A percentile compares a stretch with the other conserved stretches of the same genome.
Evolutionary conservation across 2,329 filamentous ascomycete genomes (phyloP).

Genomic region (Teratosphaeria nubilosa): DNA sequence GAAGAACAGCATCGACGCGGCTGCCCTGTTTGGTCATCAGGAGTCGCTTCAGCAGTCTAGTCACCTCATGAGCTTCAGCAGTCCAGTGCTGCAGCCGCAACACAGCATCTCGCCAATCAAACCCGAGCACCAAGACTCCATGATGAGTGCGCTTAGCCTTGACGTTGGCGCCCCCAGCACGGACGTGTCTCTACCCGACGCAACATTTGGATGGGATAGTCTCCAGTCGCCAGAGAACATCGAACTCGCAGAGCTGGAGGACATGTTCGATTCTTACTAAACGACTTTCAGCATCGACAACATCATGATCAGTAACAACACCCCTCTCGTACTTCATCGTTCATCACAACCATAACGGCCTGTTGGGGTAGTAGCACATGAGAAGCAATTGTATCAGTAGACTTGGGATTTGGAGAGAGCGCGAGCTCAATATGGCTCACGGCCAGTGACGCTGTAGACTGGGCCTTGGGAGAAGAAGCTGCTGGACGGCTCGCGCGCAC

Average conservation of each 20-base stretch:
- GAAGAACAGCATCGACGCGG: constrained; percentile 40
- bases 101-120: constrained; percentile 2
- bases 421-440: background rate
- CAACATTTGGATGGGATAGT: constrained; percentile 23
- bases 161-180: background rate
- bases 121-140: background rate
- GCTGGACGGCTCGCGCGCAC: background rate
- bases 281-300: background rate
- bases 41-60: constrained; percentile 27
- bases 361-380: background rate
- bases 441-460: background rate
- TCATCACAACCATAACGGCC: background rate
- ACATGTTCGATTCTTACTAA: constrained; percentile 56
- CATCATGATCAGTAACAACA: background rate
- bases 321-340: background rate
- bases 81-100: constrained; percentile 35
- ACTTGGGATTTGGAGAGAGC: background rate
- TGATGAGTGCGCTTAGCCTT: background rate
- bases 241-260: constrained; percentile 86
- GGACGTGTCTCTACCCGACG: constrained; percentile 15
- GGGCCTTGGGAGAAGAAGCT: background rate
- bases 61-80: constrained; percentile 34
- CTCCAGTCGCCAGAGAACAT: constrained; percentile 72
- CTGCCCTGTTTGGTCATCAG: constrained; percentile 40
- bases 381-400: background rate